These are phyloP conservation scores for Hyphopichia pseudoburtonii DNA, from an alignment of 1,139 yeast species.

Conservation along the genomic window DNA sequence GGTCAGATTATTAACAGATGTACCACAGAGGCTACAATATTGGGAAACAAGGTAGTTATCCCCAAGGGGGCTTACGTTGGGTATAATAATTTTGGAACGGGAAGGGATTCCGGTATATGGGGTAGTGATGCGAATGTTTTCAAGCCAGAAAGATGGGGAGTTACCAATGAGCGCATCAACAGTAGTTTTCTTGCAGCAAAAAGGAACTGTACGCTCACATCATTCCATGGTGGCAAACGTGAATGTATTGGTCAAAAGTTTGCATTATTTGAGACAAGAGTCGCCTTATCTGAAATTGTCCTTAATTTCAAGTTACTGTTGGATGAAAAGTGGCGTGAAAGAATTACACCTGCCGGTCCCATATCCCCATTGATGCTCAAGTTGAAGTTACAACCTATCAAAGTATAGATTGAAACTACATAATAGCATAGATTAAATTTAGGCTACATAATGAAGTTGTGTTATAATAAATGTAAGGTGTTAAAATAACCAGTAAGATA, in stretches of 20 bases:
- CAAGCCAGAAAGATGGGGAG: constrained; percentile 61
- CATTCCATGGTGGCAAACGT: constrained; percentile 62
- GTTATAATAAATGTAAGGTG: too few relatives aligned
- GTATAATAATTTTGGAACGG: constrained; percentile 56
- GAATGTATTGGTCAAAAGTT: constrained; percentile 65
- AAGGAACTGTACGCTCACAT: constrained; percentile 44
- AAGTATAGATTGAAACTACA: background rate
- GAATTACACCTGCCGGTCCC: constrained; percentile 47
- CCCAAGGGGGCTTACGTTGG: constrained; percentile 60
- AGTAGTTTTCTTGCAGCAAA: constrained; percentile 44
- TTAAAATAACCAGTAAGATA: too few relatives aligned
- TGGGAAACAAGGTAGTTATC: constrained; percentile 45
- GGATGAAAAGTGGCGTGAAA: constrained; percentile 50
- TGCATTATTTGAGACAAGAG: constrained; percentile 49
- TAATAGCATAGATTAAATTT: background rate
- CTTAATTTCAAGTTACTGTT: constrained; percentile 31
- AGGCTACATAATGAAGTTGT: too few relatives aligned
- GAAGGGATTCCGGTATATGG: constrained; percentile 52
- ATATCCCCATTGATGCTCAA: constrained; percentile 8
- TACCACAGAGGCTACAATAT: constrained; percentile 33
- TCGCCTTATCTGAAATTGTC: constrained; percentile 37
- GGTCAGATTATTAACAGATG: constrained; percentile 57
- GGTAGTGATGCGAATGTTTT: constrained; percentile 49
- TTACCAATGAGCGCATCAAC: constrained; percentile 30
- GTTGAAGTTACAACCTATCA: background rate